Evolutionary conservation across 306 rosid genomes (phyloP), one percentile per base, ranked within the genome.

Genomic region (Prunus dulcis): DNA sequence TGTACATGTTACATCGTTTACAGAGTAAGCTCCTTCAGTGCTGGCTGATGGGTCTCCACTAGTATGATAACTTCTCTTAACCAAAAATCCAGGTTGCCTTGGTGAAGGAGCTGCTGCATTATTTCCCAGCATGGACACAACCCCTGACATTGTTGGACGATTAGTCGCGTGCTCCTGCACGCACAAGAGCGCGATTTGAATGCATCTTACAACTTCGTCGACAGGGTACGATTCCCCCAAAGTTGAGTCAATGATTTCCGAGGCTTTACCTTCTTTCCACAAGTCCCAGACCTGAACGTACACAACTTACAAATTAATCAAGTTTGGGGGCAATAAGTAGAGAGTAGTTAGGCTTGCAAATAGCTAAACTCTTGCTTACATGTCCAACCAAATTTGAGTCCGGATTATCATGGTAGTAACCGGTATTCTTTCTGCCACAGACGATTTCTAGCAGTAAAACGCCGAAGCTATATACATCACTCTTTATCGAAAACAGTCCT

Each of bases 111-210:
- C 55, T 69, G 45, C 64, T 20, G 77, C 64, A 60, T 87, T 84
- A 47, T 76, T 84, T 12, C 73, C 32, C 2, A 84, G 43, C 87
- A 81, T 87, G 79, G 67, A 76, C n/a, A 81, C 71, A 68, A 81
- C 78, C 15, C 38, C 80, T 9, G 47, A 27, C 89, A 86, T 83
- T 50, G 80, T 72, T 30, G 87, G 89, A 46, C 87, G 70, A 49
- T 73, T 52, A 0, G 61, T 5, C 1, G 80, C 69, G 4, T 19
- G 30, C 20, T 77, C 80, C 68, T 68, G 75, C 51, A 77, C 14
- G 2, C 80, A 76, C 30, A 68, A 76, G 49, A 76, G 56, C 0
- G 74, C 80, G 1, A 76, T 68, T 4, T 70, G 63, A 4, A 70
- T 19, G 20, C 74, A 70, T 70, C 22, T 70, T 10, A 28, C 12